Percentiles rank a stretch among this genome's conserved stretches.
These are phyloP conservation scores for Leccinum longicurvipes DNA, from an alignment of 768 basidiomycete genomes.

Conservation along the genomic window DNA sequence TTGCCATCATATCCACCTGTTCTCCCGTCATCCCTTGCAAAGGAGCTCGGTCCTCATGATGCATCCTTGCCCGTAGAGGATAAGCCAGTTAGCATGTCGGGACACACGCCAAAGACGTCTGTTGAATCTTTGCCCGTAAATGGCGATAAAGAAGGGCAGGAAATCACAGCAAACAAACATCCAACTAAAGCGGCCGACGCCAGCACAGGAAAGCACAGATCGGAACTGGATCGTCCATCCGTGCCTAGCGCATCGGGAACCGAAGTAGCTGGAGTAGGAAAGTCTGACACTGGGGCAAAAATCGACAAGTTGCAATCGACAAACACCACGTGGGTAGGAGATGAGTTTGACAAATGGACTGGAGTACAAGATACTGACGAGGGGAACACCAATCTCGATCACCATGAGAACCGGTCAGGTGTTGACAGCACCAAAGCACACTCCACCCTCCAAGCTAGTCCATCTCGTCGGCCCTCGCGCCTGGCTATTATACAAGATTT, in stretches of 20 bases:
- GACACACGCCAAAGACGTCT: conserved; percentile 3
- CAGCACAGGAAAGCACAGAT: background rate
- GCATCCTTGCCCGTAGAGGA: conserved; percentile 20
- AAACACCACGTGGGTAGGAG: background rate
- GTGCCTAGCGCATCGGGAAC: conserved; percentile 7
- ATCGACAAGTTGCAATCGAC: conserved; percentile 7
- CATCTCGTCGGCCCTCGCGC: background rate
- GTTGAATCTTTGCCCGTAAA: background rate
- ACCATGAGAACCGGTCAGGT: conserved; percentile 1
- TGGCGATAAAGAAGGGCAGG: background rate
- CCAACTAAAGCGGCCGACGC: background rate
- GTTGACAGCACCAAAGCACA: conserved; percentile 5
- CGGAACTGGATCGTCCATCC: background rate
- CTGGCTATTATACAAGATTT: background rate
- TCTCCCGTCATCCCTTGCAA: conserved; percentile 19
- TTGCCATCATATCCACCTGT: conserved; percentile 4
- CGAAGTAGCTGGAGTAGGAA: conserved; percentile 10
- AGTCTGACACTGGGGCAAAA: conserved; percentile 10
- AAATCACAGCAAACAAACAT: background rate
- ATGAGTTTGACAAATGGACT: background rate
- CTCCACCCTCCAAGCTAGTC: background rate
- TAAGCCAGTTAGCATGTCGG: background rate
- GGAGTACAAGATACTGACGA: background rate
- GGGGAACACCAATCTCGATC: background rate
- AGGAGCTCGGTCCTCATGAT: conserved; percentile 18